Evolutionary conservation across 306 rosid genomes (phyloP).

Genomic region (Prunus mira): DNA sequence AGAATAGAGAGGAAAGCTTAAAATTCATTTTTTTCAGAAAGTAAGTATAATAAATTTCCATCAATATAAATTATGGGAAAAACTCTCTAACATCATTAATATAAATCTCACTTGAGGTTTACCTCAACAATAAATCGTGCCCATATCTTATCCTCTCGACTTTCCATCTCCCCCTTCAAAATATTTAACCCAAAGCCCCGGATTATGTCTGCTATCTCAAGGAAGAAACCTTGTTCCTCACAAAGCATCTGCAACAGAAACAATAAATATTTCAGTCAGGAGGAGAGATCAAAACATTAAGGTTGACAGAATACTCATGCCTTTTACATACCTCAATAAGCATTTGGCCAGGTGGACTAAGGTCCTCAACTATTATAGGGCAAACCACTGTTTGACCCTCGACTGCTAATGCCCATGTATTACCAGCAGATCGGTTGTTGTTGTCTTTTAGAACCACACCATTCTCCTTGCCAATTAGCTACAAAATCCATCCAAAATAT

Average conservation of each 20-base stretch:
- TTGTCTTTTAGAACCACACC: conserved; percentile 42
- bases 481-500: conserved; percentile 23
- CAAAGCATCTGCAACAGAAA: conserved; percentile 63
- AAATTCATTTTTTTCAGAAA: background rate
- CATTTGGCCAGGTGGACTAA: conserved; percentile 72
- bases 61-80: background rate
- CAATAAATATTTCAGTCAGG: conserved; percentile 10
- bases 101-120: conserved; percentile 9
- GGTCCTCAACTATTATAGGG: conserved; percentile 85
- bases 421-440: conserved; percentile 23
- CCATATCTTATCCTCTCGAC: conserved; percentile 66
- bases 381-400: conserved; percentile 62
- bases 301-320: background rate
- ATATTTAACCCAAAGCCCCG: conserved; percentile 66
- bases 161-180: conserved; percentile 77
- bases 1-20: background rate
- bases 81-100: background rate
- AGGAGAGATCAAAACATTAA: background rate
- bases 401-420: conserved; percentile 79
- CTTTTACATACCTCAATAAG: conserved; percentile 63
- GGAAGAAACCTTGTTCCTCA: conserved; percentile 68
- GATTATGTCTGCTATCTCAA: conserved; percentile 69
- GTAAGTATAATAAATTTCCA: background rate
- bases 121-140: conserved; percentile 79
- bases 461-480: conserved; percentile 54